Evolutionary conservation across 371 early-diverging fungal genomes (phyloP), one percentile per base, ranked within the genome.

Genomic region (Massospora cicadina): DNA sequence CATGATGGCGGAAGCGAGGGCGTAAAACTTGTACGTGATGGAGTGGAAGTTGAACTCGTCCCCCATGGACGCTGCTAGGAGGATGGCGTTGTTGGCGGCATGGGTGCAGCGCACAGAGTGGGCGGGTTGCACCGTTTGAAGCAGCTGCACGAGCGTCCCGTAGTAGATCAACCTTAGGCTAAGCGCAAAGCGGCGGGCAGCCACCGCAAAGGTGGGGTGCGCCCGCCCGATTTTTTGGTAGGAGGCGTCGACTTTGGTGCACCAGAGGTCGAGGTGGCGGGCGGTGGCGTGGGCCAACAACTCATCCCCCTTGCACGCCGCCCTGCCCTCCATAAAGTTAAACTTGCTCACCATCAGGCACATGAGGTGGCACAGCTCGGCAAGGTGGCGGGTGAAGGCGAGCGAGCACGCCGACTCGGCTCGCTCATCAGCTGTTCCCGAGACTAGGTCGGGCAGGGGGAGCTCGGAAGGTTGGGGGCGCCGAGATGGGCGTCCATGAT

Each of bases 281-380:
- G 28, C 62, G 7, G 43, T 43, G 23, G 43, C 43, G 17, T 62
- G 43, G 43, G 43, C 43, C 17, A 43, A 17, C 10, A 43, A 43
- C 17, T 62, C 24, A 54, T 54, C 26, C 31, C 5, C 21, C 53
- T 62, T 62, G 12, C 30, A 23, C 23, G 43, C 12, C 21, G 10
- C 12, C 25, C 10, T 2, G 43, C 32, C 17, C 21, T 62, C 62
- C 12, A 25, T 30, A 62, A 62, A 62, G 17, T 62, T 62, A 23
- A 62, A 62, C 26, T 62, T 62, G 33, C 28, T 21, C 12, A 30
- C 62, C 62, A 62, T 62, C 23, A 62, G n/a, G 43, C 24, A 62
- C 33, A 28, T 62, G 24, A 62, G 43, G 10, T 62, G 17, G 25
- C 62, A 62, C 43, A 62, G 43, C 43, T 62, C 62, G 10, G 62